These are phyloP conservation scores for Helicostylum pulchrum DNA, from an alignment of 192 early-diverging fungal genomes.

Conservation along the genomic window DNA sequence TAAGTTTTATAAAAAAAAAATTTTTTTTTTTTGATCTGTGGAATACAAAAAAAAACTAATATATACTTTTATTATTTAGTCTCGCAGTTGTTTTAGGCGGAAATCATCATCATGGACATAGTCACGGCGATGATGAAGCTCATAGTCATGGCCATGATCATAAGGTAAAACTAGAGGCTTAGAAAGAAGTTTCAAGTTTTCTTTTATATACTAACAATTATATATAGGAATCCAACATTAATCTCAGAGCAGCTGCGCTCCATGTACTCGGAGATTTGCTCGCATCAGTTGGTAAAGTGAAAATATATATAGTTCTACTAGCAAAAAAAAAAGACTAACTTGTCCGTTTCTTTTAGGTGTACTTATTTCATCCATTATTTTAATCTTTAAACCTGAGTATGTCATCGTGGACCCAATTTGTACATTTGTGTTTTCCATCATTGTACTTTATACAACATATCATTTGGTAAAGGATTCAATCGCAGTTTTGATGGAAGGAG, in stretches of 20 bases:
- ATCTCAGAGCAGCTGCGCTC: conserved; percentile 69
- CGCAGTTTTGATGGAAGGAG: conserved; percentile 74
- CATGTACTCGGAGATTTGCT: conserved; percentile 82
- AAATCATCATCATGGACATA: conserved; percentile 44
- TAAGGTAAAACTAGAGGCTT: neutral
- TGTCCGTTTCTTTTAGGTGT: conserved; percentile 42
- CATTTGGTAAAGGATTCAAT: conserved; percentile 61
- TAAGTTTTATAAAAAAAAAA: conserved; percentile 38
- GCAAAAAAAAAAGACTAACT: too few relatives aligned
- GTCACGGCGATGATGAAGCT: conserved; percentile 25
- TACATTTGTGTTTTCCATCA: conserved; percentile 75
- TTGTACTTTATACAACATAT: conserved; percentile 74
- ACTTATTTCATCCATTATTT: conserved; percentile 67
- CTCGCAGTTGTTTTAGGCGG: conserved; percentile 54
- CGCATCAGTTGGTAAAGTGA: conserved; percentile 55
- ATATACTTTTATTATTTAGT: conserved; percentile 23
- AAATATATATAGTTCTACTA: neutral
- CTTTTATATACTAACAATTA: neutral
- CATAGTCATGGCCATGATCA: conserved; percentile 38
- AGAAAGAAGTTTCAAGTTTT: neutral
- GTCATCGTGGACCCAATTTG: conserved; percentile 76
- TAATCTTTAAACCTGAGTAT: conserved; percentile 54
- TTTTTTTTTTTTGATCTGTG: too few relatives aligned
- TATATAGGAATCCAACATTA: conserved; percentile 50
- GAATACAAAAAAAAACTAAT: neutral